Base-by-base conservation (phyloP, 2,329 filamentous ascomycete genomes). In the Epichloe brachyelytri region DNA sequence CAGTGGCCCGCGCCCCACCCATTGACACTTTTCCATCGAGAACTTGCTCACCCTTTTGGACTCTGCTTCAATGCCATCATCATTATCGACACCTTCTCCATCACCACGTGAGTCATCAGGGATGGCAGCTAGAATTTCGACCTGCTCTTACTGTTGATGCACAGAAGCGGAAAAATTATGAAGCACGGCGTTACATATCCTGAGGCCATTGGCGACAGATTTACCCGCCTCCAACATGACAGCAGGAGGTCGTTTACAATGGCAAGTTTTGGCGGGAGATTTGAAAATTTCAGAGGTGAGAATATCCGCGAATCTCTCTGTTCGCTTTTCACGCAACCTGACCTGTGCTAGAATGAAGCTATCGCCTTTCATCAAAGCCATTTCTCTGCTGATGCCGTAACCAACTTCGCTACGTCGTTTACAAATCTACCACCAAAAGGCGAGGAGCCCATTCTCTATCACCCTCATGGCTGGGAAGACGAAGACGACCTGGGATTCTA, bases 401-500 rank as follows among this genome's bases (percentile, higher is more conserved):
- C 65, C n/a, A 63, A 69, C 20, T 81, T 80, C 56, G 61, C 14
- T 51, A 63, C 11, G 66, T 71, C 7, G 78, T 80, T 57, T 61
- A 74, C 49, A 62, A 60, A 12, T 66, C 67, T 12, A 49, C 61
- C 17, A 38, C 54, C 10, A 57, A 60, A 37, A 5, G 26, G 26
- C 19, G 56, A 60, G 30, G 58, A 59, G 57, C 51, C 54, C 30
- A 36, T 5, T 11, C 3, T 8, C 14, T 20, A 38, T 10, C 37
- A 19, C 12, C 39, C 12, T 33, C 2, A 39, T n/a, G 38, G 11
- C 46, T 20, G 34, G 15, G 22, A 44, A 30, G 43, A 51, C n/a
- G 79, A 82, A 26, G 78, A 83, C 39, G 85, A 87, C 61, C 72
- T 96, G 15, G 91, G 89, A 17, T 91, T 88, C 66, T 97, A 97